Evolutionary conservation across 768 basidiomycete species (phyloP).

Genomic region (Mycena galericulata): DNA sequence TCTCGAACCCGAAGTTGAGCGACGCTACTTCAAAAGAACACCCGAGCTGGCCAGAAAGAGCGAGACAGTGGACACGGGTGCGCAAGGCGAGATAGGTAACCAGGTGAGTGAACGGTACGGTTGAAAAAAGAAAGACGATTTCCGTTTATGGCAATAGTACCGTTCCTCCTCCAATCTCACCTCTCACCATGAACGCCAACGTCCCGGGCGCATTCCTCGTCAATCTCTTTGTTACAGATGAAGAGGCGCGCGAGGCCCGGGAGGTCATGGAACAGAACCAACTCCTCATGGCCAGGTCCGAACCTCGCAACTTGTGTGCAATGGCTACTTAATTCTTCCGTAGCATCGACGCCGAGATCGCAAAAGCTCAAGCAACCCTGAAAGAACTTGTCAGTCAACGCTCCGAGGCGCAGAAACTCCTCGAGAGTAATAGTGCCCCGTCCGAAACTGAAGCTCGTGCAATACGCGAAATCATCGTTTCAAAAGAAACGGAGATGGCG

Average conservation of each 20-base stretch:
- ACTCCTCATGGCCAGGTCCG: slow-evolving; percentile 28
- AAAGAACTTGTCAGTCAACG: slow-evolving; percentile 32
- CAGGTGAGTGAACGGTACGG: background rate
- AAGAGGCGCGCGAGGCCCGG: slow-evolving; percentile 18
- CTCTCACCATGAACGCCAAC: slow-evolving; percentile 22
- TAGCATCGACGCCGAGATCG: slow-evolving; percentile 38
- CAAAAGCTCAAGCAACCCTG: slow-evolving; percentile 27
- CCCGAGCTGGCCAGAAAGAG: too few species aligned
- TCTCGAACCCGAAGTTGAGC: too few species aligned
- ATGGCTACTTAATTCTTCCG: background rate
- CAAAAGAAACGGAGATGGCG: slow-evolving; percentile 30
- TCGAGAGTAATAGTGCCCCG: slow-evolving; percentile 33
- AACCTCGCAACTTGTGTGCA: background rate
- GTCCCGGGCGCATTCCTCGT: slow-evolving; percentile 19
- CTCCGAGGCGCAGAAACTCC: slow-evolving; percentile 29
- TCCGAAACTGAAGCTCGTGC: slow-evolving; percentile 28
- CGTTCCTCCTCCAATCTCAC: slow-evolving; percentile 11
- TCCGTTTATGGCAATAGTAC: background rate
- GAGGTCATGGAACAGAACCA: slow-evolving; percentile 26
- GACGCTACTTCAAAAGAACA: too few species aligned
- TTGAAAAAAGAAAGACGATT: background rate
- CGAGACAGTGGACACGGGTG: too few species aligned
- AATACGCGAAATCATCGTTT: slow-evolving; percentile 34
- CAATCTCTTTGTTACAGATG: slow-evolving; percentile 27
- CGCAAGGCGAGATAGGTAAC: too few species aligned